Percentiles rank a stretch among this genome's conserved stretches.
Evolutionary conservation across 305 asterid species (phyloP).

Genomic region (Solanum aculeatissimum): DNA sequence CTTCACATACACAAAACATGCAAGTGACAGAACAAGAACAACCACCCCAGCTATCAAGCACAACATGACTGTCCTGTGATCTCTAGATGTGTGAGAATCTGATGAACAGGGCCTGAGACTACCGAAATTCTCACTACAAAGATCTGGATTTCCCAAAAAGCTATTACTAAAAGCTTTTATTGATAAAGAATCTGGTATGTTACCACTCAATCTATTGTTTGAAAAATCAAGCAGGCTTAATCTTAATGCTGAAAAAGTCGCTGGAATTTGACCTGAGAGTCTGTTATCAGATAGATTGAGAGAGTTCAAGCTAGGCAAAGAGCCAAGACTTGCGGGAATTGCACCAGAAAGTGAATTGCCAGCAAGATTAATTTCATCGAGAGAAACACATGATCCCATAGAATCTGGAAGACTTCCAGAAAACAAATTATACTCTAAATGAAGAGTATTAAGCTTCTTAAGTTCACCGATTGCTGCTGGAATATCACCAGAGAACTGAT

Average conservation of each 20-base stretch:
- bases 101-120: slow-evolving; percentile 16
- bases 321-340: slow-evolving; percentile 27
- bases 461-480: slow-evolving; percentile 19
- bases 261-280: slow-evolving; percentile 27
- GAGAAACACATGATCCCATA: slow-evolving; percentile 25
- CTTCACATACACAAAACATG: slow-evolving; percentile 17
- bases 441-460: slow-evolving; percentile 16
- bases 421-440: slow-evolving; percentile 19
- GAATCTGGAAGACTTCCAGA: slow-evolving; percentile 27
- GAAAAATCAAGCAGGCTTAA: slow-evolving; percentile 33
- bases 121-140: slow-evolving; percentile 14
- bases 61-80: neutral
- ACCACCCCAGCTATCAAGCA: slow-evolving; percentile 19
- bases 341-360: slow-evolving; percentile 19
- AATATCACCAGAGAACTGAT: slow-evolving; percentile 23
- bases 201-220: slow-evolving; percentile 19
- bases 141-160: slow-evolving; percentile 28
- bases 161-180: slow-evolving; percentile 17
- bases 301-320: slow-evolving; percentile 24
- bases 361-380: slow-evolving; percentile 21
- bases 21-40: slow-evolving; percentile 2
- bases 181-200: slow-evolving; percentile 21
- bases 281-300: slow-evolving; percentile 26
- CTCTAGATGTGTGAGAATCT: neutral
- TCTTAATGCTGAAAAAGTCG: slow-evolving; percentile 12